Conservation (phyloP, 352 stramenopile species). For the Plasmopara halstedii region DNA sequence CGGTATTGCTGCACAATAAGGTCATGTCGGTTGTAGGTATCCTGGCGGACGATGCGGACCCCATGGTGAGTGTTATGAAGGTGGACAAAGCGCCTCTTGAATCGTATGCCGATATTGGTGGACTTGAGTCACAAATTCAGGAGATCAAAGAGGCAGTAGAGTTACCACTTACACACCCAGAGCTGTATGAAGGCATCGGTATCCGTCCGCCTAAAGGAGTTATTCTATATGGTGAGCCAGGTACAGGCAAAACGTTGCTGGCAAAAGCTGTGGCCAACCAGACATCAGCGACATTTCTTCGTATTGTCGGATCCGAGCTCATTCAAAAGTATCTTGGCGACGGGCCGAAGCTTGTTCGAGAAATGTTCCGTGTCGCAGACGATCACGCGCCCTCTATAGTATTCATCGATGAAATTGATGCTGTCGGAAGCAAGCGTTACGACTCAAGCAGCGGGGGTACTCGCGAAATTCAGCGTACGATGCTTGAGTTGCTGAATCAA, state of each 20-base stretch:
- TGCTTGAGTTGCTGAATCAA: conserved; percentile 99
- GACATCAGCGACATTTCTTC: conserved; percentile 99
- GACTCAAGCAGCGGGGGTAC: conserved; percentile 97
- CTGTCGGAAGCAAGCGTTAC: conserved; percentile 99
- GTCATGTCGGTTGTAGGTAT: conserved; percentile 99
- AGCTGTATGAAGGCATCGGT: conserved; percentile 99
- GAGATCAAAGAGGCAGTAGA: conserved; percentile 94
- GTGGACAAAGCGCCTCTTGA: conserved; percentile 99
- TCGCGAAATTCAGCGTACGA: conserved; percentile 99
- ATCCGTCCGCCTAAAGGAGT: conserved; percentile 99
- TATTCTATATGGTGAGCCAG: conserved; percentile 99
- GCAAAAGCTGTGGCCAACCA: conserved; percentile 99
- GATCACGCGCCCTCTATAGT: conserved; percentile 98
- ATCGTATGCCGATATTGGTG: conserved; percentile 99
- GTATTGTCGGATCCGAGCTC: conserved; percentile 98
- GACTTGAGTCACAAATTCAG: conserved; percentile 97
- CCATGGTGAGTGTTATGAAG: conserved; percentile 99
- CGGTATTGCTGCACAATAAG: conserved; percentile 99
- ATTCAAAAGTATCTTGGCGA: conserved; percentile 99
- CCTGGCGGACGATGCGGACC: conserved; percentile 97
- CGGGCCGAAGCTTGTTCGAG: conserved; percentile 98
- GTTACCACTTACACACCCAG: conserved; percentile 97
- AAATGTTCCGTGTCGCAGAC: conserved; percentile 99
- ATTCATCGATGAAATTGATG: conserved; percentile 99
- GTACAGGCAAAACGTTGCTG: conserved; percentile 99